These are phyloP conservation scores for Arachnomyces sp. DNA, from an alignment of 2,329 filamentous ascomycete genomes.

Conservation along the genomic window DNA sequence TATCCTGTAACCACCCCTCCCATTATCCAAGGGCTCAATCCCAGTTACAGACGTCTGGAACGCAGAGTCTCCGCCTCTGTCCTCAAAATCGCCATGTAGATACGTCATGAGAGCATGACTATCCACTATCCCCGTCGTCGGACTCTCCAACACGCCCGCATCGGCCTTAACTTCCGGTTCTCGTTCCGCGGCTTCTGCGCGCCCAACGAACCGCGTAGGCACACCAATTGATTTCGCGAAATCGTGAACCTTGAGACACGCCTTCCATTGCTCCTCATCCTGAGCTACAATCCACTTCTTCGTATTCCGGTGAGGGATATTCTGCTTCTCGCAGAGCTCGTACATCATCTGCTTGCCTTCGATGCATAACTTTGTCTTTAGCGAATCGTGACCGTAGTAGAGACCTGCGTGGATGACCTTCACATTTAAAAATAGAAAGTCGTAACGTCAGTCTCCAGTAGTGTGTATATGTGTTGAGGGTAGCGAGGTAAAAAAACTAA, in stretches of 20 bases:
- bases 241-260: conserved; percentile 44
- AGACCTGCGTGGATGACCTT: conserved; percentile 89
- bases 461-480: background rate
- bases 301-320: conserved; percentile 62
- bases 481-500: conserved; percentile 18
- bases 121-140: conserved; percentile 84
- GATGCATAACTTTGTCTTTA: conserved; percentile 81
- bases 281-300: conserved; percentile 97
- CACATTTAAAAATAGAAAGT: background rate
- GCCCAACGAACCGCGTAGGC: conserved; percentile 61
- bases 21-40: conserved; percentile 48
- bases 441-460: background rate
- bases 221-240: conserved; percentile 51
- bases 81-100: conserved; percentile 67
- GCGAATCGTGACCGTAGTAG: conserved; percentile 68
- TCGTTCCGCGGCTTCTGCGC: conserved; percentile 50
- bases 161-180: conserved; percentile 71
- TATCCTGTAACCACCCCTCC: conserved; percentile 61
- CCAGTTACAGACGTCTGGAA: conserved; percentile 57
- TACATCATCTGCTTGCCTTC: conserved; percentile 71
- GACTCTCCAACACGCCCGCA: conserved; percentile 69
- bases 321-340: conserved; percentile 58
- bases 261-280: conserved; percentile 58
- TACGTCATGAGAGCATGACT: conserved; percentile 76
- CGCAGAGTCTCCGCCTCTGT: conserved; percentile 65